phyloP scores from a whole-genome alignment of 2,329 filamentous ascomycete genomes.

The Septoria linicola region DNA sequence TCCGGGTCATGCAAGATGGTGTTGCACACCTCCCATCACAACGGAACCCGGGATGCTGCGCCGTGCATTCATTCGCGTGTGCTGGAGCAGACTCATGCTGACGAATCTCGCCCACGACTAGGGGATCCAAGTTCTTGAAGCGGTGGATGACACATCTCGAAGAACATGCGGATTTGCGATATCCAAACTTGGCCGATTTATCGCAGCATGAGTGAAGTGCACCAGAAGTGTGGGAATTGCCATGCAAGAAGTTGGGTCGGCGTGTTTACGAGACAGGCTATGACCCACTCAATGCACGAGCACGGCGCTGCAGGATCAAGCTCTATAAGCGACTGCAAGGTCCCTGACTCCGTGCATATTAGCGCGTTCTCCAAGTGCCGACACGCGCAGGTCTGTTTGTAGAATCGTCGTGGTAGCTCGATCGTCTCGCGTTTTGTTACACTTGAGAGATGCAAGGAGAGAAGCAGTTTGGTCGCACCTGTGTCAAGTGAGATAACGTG shows the following conservation, averaged over 20 bases:
- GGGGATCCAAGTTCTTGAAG: conserved; percentile 81
- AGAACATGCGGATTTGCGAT: conserved; percentile 84
- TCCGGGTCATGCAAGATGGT: neutral
- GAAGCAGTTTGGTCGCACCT: too few species aligned
- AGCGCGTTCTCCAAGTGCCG: neutral
- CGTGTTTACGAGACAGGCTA: neutral
- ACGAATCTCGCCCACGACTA: too few species aligned
- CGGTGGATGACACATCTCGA: conserved; percentile 90
- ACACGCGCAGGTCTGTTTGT: too few species aligned
- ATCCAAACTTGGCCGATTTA: conserved; percentile 65
- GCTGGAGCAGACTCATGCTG: too few species aligned
- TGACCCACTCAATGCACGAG: conserved; percentile 2
- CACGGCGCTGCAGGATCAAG: neutral
- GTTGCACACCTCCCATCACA: neutral
- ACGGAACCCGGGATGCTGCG: neutral
- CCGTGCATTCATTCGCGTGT: neutral
- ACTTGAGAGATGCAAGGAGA: too few species aligned
- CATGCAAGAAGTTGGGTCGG: neutral
- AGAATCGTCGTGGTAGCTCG: too few species aligned
- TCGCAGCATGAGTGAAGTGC: conserved; percentile 10
- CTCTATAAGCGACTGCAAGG: conserved; percentile 5
- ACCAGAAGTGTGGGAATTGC: neutral
- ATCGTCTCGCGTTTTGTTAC: too few species aligned
- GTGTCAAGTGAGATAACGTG: too few species aligned
- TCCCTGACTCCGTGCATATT: conserved; percentile 7